Percentiles rank a stretch among this genome's conserved stretches.
Conservation (phyloP, 2,329 filamentous ascomycete genomes). For the Teratosphaeria destructans region DNA sequence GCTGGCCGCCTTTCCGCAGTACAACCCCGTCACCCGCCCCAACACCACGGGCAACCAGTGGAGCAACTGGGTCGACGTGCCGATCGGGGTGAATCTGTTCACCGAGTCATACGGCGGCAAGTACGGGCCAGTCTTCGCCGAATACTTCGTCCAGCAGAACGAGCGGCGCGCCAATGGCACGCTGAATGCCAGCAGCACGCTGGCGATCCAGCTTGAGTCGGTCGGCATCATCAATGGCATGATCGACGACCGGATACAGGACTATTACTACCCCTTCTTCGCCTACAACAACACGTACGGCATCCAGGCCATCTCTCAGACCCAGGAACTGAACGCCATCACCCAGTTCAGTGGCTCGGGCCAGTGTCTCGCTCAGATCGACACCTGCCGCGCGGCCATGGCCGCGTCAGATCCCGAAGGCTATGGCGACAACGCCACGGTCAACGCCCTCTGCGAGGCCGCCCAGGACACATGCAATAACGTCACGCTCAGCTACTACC, state of each 20-base stretch:
- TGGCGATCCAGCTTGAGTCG: constrained; percentile 51
- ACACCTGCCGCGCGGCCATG: constrained; percentile 23
- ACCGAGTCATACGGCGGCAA: constrained; percentile 49
- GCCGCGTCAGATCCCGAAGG: constrained; percentile 24
- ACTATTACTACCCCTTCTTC: constrained; percentile 47
- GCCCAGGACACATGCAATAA: constrained; percentile 15
- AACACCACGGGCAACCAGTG: constrained; percentile 42
- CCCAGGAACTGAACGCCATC: constrained; percentile 36
- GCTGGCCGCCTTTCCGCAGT: constrained; percentile 34
- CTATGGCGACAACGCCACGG: constrained; percentile 22
- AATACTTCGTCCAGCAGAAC: constrained; percentile 53
- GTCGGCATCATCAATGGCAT: constrained; percentile 64
- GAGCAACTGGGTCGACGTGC: constrained; percentile 7
- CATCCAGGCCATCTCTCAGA: constrained; percentile 46
- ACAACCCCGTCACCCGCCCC: constrained; percentile 31
- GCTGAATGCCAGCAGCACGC: constrained; percentile 39
- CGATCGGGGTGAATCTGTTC: constrained; percentile 44
- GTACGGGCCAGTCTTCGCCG: constrained; percentile 56
- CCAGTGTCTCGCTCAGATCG: constrained; percentile 18
- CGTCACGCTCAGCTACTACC: constrained; percentile 12
- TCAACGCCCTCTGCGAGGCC: constrained; percentile 21
- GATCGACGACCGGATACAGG: constrained; percentile 54
- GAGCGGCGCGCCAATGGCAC: constrained; percentile 41
- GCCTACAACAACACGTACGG: constrained; percentile 57
- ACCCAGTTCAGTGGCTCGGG: constrained; percentile 36